Percentiles rank a stretch among this genome's conserved stretches.
Conservation (phyloP, 2,329 filamentous ascomycete species). For the Cladosporium velox region DNA sequence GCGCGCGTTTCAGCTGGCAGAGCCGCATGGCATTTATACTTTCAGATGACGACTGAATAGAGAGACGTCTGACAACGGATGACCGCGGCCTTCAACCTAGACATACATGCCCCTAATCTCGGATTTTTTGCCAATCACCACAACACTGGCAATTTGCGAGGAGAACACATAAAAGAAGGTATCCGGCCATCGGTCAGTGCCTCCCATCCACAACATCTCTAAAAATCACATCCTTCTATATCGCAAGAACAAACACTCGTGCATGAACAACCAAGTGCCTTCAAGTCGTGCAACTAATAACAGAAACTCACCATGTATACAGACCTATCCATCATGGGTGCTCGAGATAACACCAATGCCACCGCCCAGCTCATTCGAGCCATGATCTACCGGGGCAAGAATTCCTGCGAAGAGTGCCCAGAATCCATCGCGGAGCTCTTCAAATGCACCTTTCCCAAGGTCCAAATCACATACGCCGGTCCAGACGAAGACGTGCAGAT, state of each 20-base stretch:
- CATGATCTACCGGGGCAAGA: slow-evolving; percentile 27
- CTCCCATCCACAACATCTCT: background rate
- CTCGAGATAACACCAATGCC: background rate
- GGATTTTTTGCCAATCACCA: background rate
- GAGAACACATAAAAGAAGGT: background rate
- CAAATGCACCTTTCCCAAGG: slow-evolving; percentile 21
- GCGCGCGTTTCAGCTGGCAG: background rate
- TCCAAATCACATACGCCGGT: slow-evolving; percentile 26
- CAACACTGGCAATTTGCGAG: background rate
- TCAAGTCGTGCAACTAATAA: background rate
- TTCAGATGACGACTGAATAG: background rate
- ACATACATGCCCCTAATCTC: background rate
- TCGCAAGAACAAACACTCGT: background rate
- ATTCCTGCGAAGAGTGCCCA: slow-evolving; percentile 23
- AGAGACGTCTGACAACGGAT: background rate
- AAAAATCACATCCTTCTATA: background rate
- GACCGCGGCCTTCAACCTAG: background rate
- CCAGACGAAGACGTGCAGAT: slow-evolving; percentile 26
- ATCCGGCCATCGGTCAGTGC: background rate
- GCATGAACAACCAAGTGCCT: background rate
- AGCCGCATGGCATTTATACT: background rate
- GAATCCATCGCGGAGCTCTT: slow-evolving; percentile 27
- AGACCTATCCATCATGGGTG: background rate
- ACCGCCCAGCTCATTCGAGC: slow-evolving; percentile 18
- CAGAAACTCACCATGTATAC: background rate